A percentile compares a stretch with the other conserved stretches of the same genome.
Conservation (phyloP, 2,329 filamentous ascomycete species). For the Fusarium sp. region DNA sequence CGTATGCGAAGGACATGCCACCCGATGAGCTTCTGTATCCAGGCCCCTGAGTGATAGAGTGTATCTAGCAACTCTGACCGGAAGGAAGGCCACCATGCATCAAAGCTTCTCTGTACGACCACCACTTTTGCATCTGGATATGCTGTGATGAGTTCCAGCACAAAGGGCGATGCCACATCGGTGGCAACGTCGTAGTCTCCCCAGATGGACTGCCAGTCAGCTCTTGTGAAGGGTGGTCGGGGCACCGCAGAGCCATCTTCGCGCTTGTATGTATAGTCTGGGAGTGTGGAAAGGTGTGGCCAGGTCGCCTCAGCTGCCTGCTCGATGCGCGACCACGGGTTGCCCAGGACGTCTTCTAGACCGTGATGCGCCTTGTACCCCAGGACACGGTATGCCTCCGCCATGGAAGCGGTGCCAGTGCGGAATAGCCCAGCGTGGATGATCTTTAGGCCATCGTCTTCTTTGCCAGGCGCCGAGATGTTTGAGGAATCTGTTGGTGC, state of each 20-base stretch:
- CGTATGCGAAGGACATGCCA: not conserved
- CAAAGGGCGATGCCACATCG: constrained; percentile 3
- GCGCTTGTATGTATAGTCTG: not conserved
- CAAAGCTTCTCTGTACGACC: not conserved
- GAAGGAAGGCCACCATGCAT: constrained; percentile 15
- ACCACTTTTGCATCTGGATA: constrained; percentile 19
- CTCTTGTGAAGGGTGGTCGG: not conserved
- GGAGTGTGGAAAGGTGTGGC: constrained; percentile 3
- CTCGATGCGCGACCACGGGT: not conserved
- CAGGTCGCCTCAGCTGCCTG: constrained; percentile 20
- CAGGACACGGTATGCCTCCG: constrained; percentile 2
- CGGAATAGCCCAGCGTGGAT: constrained; percentile 17
- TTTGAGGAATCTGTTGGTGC: not conserved
- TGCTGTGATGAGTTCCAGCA: constrained; percentile 4
- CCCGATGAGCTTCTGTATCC: not conserved
- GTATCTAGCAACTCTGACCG: not conserved
- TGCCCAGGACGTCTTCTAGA: not conserved
- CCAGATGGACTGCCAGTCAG: constrained; percentile 7
- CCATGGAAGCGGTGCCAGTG: constrained; percentile 15
- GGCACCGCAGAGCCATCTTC: not conserved
- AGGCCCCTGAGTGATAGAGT: not conserved
- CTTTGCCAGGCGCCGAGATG: too few species aligned
- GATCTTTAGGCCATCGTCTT: not conserved
- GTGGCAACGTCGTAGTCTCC: constrained; percentile 15
- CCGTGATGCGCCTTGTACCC: constrained; percentile 15